phyloP scores from a whole-genome alignment of 306 rosid species.

The Myrica gale region DNA sequence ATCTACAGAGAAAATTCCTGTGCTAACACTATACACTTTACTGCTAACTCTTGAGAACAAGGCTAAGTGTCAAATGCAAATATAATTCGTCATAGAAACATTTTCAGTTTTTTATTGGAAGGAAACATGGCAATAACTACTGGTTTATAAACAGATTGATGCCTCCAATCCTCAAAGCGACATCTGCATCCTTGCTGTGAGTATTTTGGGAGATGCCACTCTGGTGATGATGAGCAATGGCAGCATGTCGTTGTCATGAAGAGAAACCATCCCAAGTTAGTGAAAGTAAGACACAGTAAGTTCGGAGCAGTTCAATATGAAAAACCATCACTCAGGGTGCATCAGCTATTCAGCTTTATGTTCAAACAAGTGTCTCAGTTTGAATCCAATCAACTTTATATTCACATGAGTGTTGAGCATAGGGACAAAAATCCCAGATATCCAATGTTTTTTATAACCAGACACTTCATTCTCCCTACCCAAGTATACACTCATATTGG shows the following conservation, averaged over 20 bases:
- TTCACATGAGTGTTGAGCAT: not conserved
- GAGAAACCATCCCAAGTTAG: constrained; percentile 12
- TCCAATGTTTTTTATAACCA: too few relatives aligned
- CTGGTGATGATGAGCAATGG: constrained; percentile 11
- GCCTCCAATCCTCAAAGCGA: constrained; percentile 20
- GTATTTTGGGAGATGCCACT: constrained; percentile 16
- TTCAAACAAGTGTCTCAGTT: not conserved
- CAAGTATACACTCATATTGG: too few relatives aligned
- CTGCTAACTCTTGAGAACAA: not conserved
- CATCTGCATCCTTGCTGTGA: constrained; percentile 12
- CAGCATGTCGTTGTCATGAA: constrained; percentile 26
- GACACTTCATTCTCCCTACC: too few relatives aligned
- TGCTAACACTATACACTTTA: constrained; percentile 1
- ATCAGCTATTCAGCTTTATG: too few relatives aligned
- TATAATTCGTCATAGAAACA: constrained; percentile 16
- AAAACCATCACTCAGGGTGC: not conserved
- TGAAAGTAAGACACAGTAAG: not conserved
- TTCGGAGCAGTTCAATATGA: not conserved
- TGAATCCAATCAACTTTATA: not conserved
- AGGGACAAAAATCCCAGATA: too few relatives aligned
- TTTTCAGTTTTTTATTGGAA: constrained; percentile 3
- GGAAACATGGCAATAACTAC: constrained; percentile 21
- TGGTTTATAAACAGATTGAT: constrained; percentile 15
- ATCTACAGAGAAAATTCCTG: not conserved
- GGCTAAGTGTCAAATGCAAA: not conserved